Evolutionary conservation across 495 filamentous ascomycete species (phyloP), one percentile per base, ranked within the genome.

Genomic region (Platismatia glauca): DNA sequence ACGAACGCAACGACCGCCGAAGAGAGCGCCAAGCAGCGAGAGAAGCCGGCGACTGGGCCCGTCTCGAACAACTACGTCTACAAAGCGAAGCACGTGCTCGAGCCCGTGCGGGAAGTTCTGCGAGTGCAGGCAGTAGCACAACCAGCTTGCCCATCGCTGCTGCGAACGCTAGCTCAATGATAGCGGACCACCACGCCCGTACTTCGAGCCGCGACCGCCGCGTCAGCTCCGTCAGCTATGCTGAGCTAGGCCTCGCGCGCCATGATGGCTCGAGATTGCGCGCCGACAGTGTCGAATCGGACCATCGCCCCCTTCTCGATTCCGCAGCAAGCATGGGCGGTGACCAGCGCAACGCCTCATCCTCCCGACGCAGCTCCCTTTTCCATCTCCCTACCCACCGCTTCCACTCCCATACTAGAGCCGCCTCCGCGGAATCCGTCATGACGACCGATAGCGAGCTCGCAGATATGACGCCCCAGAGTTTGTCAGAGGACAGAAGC

Each of bases 241-340:
- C 85, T 7, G 87, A 90, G 13, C 72, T 97, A 15, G 94, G 94
- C 37, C 82, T 95, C 56, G 91, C 89, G 12, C 80, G 91, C 55
- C 91, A 92, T 65, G 94, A 97, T 69, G 94, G 94, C 24, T 89
- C 89, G 0, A 82, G 94, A 18, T 73, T 98, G 59, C 85, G 94
- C 46, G 89, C 89, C 22, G 87, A 86, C 66, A 93, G 89, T 55
- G 78, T 79, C 29, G 90, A 93, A 64, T 89, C 87, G 43, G 89
- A 96, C 69, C 76, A 83, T 18, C 75, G 84, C 18, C 90, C 90
- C 4, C 78, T 96, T 4, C 77, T 96, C 7, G 84, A 83, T 27
- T 84, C 88, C 63, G 84, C 88, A 12, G 85, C 85, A 5, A 81
- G 79, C 64, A 86, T 89, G 65, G 78, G 68, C 22, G 59, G 68